Conservation (phyloP, 176 grass and related monocot species). For the Saccharum officinarum region DNA sequence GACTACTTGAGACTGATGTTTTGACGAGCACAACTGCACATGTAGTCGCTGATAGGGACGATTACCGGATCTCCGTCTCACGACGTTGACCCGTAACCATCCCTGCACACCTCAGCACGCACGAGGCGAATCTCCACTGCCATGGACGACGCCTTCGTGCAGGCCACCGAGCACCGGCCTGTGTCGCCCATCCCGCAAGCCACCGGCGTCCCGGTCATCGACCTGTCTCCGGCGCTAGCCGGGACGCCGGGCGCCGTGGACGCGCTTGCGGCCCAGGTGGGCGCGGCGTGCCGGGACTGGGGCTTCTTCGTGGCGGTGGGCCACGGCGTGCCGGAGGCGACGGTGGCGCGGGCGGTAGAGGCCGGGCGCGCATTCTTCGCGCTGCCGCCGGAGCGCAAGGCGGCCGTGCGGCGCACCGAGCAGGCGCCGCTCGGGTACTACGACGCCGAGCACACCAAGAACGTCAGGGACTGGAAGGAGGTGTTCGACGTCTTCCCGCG, state of each 20-base stretch:
- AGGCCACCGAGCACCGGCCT: constrained; percentile 65
- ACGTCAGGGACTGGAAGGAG: constrained; percentile 98
- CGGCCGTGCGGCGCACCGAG: constrained; percentile 56
- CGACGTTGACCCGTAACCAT: background rate
- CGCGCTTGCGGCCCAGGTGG: constrained; percentile 49
- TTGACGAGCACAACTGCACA: too few relatives aligned
- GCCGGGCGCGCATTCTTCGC: constrained; percentile 63
- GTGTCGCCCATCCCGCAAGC: constrained; percentile 37
- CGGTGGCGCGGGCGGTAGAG: constrained; percentile 30
- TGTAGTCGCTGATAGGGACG: too few relatives aligned
- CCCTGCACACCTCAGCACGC: background rate
- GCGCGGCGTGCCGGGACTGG: constrained; percentile 69
- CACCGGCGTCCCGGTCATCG: constrained; percentile 64
- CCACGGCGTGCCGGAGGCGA: constrained; percentile 51
- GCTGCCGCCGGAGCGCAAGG: constrained; percentile 44
- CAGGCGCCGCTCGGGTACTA: constrained; percentile 67
- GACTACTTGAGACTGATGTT: too few relatives aligned
- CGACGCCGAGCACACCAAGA: constrained; percentile 81
- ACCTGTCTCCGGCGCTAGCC: constrained; percentile 48
- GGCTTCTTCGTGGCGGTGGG: constrained; percentile 85
- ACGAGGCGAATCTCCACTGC: background rate
- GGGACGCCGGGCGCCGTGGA: background rate
- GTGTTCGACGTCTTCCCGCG: constrained; percentile 73
- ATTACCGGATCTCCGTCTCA: background rate
- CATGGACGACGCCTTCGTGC: constrained; percentile 36